Base-by-base conservation (phyloP, 2,329 filamentous ascomycete species). In the Aspergillus arachidicola region DNA sequence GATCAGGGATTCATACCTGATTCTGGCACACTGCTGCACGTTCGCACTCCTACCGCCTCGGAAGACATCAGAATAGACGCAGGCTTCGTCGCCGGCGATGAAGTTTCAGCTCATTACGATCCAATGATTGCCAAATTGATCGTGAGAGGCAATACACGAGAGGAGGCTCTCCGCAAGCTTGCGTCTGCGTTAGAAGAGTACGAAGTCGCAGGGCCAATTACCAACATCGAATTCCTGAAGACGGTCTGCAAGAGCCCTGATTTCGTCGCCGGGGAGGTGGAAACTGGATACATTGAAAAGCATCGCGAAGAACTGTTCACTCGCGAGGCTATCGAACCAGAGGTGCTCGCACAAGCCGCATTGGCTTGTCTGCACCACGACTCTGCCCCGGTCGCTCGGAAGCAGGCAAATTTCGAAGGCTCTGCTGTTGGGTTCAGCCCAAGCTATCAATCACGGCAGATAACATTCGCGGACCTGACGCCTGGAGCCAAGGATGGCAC, bases 111-210 rank as follows among this genome's bases (percentile, higher is more conserved):
- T 63, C 92, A 95, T 60, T 99, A 99, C 78, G 95, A 99, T 71
- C 95, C 95, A 32, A 99, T 99, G 95, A 97, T 99, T 69, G 92
- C 95, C 51, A 99, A 99, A 80, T 86, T 99, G 58, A 99, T 99
- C 70, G 93, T 98, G 6, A 87, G 92, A 62, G 95, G 92, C 0
- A 86, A 87, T 19, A 90, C 90, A 61, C 86, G 95, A 64, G 86
- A 91, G 74, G 90, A 91, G 30, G 92, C 94, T 4, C 90, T 99
- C 57, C 89, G 91, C 63, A 96, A 92, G 77, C 84, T 99, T 63
- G 87, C 89, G 43, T 83, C 89, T 4, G 94, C 95, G 0, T 82
- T 99, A 12, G 90, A 92, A 68, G 86, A 92, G 55, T 99, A 98
- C 74, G 93, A 99, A 78, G 89, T 99, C 12, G 95, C 94, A 3